Conservation (phyloP, 2,329 filamentous ascomycete species). For the Cercospora brassicicola region DNA sequence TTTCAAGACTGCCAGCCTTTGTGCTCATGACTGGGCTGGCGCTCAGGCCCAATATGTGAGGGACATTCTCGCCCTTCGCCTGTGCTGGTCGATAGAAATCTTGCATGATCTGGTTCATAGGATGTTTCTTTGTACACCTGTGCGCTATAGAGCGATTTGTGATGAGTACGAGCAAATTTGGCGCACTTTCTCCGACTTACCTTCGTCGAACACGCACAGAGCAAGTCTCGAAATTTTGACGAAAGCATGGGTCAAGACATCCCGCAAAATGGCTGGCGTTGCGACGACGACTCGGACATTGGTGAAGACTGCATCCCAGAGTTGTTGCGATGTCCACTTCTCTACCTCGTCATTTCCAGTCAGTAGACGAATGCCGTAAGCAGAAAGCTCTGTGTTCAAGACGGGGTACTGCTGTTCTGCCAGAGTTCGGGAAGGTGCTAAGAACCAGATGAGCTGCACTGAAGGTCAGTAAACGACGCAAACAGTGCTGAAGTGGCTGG, state of each 20-base stretch:
- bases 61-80: constrained; percentile 46
- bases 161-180: background rate
- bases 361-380: constrained; percentile 61
- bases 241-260: constrained; percentile 74
- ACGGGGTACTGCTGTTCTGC: constrained; percentile 47
- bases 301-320: constrained; percentile 67
- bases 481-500: background rate
- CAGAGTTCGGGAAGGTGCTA: constrained; percentile 49
- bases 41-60: constrained; percentile 73
- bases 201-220: constrained; percentile 81
- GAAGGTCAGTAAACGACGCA: background rate
- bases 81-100: constrained; percentile 63
- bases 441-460: constrained; percentile 48
- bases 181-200: constrained; percentile 42
- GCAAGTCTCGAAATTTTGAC: constrained; percentile 63
- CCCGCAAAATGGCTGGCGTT: constrained; percentile 71
- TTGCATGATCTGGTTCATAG: constrained; percentile 70
- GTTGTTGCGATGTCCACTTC: constrained; percentile 65
- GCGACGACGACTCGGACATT: constrained; percentile 73
- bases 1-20: constrained; percentile 55
- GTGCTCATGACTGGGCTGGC: constrained; percentile 73
- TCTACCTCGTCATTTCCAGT: constrained; percentile 69
- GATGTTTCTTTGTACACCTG: constrained; percentile 65
- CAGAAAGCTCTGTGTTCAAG: constrained; percentile 42
- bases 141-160: constrained; percentile 59